Evolutionary conservation across 2,329 filamentous ascomycete genomes (phyloP), one percentile per base, ranked within the genome.

Genomic region (Grosmannia penicillata): DNA sequence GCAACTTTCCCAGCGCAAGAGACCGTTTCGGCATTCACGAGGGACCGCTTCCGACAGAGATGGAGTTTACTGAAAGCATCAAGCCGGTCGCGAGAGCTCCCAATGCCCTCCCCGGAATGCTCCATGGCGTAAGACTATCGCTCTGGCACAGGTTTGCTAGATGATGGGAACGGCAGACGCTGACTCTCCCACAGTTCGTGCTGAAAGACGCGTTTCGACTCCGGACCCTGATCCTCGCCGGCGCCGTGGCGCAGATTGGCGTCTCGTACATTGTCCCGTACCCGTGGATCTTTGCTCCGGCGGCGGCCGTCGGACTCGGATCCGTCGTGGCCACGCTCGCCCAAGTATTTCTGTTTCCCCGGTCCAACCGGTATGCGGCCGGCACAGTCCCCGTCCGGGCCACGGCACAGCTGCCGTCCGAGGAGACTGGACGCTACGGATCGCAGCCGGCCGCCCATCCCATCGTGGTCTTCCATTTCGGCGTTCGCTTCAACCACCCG

Each of bases 401-500:
- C 17, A 56, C 57, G 1, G 53, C 59, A 1, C 56, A 57, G 29
- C 33, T 58, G 2, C 56, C 60, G 10, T 32, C 25, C 1, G 10
- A 14, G 3, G 21, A 18, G 3, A 33, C n/a, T 3, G 40, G 38
- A 2, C 27, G 22, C 14, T 39, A 42, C 13, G 26, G 32, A 1
- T 7, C 27, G 2, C 6, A 7, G 7, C 37, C 35, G 2, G 32
- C 36, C 4, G 23, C 28, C 7, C 33, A 23, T 13, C 25, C 40
- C 1, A 11, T 48, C 3, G 46, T 48, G 15, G 59, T 64, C 39
- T 63, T 67, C 51, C 57, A 64, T 47, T 54, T 67, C 13, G 63
- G 62, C 34, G 50, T 58, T 11, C 61, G 64, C 41, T 53, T 54
- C 48, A 65, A 65, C 53, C 62, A 66, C 36, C 68, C 70, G 0